Evolutionary conservation across 176 grass and related monocot species (phyloP).

Genomic region (Lolium multiflorum): DNA sequence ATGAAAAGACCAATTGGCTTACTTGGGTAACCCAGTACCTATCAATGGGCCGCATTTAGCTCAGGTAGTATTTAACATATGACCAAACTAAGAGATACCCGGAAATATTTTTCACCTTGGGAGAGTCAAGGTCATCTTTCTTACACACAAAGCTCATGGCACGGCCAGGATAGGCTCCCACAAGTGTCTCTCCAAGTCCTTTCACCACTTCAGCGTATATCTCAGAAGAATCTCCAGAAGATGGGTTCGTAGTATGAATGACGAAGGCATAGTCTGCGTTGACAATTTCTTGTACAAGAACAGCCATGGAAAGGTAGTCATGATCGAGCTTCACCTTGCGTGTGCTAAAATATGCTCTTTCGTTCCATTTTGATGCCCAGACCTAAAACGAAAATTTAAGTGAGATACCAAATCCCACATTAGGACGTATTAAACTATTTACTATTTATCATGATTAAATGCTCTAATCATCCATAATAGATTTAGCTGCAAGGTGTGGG

Average conservation of each 20-base stretch:
- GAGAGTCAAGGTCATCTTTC: slow-evolving; percentile 75
- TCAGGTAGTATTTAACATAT: slow-evolving; percentile 24
- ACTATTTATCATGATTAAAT: slow-evolving; percentile 31
- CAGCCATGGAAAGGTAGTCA: slow-evolving; percentile 93
- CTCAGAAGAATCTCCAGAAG: slow-evolving; percentile 84
- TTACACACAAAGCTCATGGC: slow-evolving; percentile 93
- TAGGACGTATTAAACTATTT: slow-evolving; percentile 17
- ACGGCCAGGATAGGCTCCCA: slow-evolving; percentile 88
- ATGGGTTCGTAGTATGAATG: slow-evolving; percentile 96
- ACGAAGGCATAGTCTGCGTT: slow-evolving; percentile 99
- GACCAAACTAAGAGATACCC: slow-evolving; percentile 6
- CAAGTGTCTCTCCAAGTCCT: slow-evolving; percentile 94
- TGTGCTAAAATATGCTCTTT: slow-evolving; percentile 96
- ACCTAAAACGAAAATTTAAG: slow-evolving; percentile 59
- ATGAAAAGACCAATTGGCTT: slow-evolving; percentile 98
- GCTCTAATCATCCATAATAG: slow-evolving; percentile 2
- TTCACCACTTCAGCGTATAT: slow-evolving; percentile 99
- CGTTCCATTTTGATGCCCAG: slow-evolving; percentile 99
- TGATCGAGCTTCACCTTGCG: slow-evolving; percentile 97
- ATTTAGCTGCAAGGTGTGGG: slow-evolving; percentile 15
- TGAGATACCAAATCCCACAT: slow-evolving; percentile 21
- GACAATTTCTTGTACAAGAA: slow-evolving; percentile 97
- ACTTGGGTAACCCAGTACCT: slow-evolving; percentile 95
- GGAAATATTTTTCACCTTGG: slow-evolving; percentile 63
- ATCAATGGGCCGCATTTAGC: slow-evolving; percentile 32